A percentile compares a stretch with the other conserved stretches of the same genome.
These are phyloP conservation scores for Candida silvicultrix DNA, from an alignment of 805 yeast species.

Conservation along the genomic window DNA sequence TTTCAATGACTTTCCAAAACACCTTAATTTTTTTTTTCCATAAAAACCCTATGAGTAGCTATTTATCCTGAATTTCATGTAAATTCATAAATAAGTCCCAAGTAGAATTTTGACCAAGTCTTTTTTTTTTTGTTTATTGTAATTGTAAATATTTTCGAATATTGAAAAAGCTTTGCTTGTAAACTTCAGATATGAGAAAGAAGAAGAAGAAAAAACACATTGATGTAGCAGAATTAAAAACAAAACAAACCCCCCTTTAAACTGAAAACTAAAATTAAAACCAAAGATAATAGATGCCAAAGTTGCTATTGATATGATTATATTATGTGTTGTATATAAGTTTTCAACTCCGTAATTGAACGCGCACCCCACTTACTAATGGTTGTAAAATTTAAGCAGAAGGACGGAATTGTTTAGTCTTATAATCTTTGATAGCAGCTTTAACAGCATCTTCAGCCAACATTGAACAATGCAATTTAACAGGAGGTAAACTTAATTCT, in stretches of 20 bases:
- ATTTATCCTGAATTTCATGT: too few species aligned
- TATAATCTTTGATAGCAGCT: slow-evolving; percentile 93
- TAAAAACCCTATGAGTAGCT: too few species aligned
- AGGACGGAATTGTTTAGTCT: slow-evolving; percentile 56
- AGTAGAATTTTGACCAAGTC: too few species aligned
- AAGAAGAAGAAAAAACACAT: not conserved
- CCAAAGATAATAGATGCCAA: not conserved
- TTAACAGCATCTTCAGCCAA: slow-evolving; percentile 98
- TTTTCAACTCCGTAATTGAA: too few species aligned
- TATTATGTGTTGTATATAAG: not conserved
- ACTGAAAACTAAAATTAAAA: too few species aligned
- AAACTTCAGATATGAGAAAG: too few species aligned
- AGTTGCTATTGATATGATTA: not conserved
- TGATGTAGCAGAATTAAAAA: too few species aligned
- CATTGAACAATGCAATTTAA: slow-evolving; percentile 96
- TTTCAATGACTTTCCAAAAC: not conserved
- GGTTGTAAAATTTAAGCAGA: not conserved
- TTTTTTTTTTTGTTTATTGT: not conserved
- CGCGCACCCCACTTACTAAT: too few species aligned
- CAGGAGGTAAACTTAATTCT: slow-evolving; percentile 93
- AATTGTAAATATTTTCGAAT: not conserved
- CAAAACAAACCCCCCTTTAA: not conserved
- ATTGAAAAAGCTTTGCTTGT: not conserved
- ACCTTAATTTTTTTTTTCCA: not conserved
- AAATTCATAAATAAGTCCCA: too few species aligned